Conservation (phyloP, 345 rosid species). For the Draba incana region DNA sequence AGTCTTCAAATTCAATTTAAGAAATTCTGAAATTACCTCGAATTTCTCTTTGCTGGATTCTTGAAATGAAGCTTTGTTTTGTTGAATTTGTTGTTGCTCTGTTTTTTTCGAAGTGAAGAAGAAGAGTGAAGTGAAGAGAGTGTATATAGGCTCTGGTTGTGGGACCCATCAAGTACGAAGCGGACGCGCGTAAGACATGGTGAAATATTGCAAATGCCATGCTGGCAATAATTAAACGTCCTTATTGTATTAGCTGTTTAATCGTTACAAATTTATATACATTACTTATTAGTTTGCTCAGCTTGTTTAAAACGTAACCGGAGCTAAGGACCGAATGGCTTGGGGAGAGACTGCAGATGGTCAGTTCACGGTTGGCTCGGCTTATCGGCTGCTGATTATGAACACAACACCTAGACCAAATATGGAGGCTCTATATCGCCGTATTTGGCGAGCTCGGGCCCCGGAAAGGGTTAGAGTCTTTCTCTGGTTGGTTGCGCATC, state of each 20-base stretch:
- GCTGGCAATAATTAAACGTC: constrained; percentile 15
- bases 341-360: too few relatives aligned
- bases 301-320: too few relatives aligned
- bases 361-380: too few relatives aligned
- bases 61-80: constrained; percentile 1
- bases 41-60: background rate
- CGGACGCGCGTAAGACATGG: constrained; percentile 21
- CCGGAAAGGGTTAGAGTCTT: too few relatives aligned
- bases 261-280: background rate
- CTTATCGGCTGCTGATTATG: too few relatives aligned
- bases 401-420: too few relatives aligned
- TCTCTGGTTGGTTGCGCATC: too few relatives aligned
- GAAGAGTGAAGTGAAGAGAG: constrained; percentile 32
- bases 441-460: too few relatives aligned
- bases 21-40: background rate
- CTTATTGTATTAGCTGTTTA: constrained; percentile 7
- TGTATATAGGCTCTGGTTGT: constrained; percentile 12
- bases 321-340: too few relatives aligned
- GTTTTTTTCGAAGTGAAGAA: constrained; percentile 1
- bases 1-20: background rate
- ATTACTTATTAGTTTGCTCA: too few relatives aligned
- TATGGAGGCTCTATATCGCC: too few relatives aligned
- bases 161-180: constrained; percentile 1
- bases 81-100: constrained; percentile 8
- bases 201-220: background rate